Conservation (phyloP, 2,329 filamentous ascomycete genomes). For the Aspergillus luchuensis region DNA sequence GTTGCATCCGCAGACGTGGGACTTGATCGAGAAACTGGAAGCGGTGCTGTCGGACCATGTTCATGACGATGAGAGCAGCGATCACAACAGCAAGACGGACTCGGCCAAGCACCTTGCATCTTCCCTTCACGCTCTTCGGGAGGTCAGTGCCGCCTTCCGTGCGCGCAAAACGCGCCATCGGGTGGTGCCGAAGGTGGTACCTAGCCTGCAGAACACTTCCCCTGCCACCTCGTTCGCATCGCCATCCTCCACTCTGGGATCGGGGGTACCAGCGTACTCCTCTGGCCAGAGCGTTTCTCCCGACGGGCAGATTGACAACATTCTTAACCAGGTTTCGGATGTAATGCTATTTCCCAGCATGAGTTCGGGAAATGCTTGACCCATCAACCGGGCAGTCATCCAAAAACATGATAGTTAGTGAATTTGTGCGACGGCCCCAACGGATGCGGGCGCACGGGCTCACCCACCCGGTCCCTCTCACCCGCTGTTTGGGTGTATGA, state of each 20-base stretch:
- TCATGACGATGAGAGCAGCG: constrained; percentile 26
- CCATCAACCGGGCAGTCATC: background rate
- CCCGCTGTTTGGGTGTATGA: background rate
- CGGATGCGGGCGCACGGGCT: background rate
- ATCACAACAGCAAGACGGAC: constrained; percentile 34
- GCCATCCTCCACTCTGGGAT: constrained; percentile 9
- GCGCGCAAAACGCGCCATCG: constrained; percentile 17
- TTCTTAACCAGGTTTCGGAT: constrained; percentile 37
- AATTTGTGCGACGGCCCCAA: background rate
- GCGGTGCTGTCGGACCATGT: constrained; percentile 36
- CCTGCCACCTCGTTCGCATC: constrained; percentile 14
- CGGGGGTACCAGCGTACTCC: constrained; percentile 11
- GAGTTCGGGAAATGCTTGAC: constrained; percentile 21
- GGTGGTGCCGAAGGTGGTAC: constrained; percentile 8
- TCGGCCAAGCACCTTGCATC: constrained; percentile 38
- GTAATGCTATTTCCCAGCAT: constrained; percentile 41
- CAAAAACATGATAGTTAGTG: background rate
- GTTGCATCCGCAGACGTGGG: constrained; percentile 26
- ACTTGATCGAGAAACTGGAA: constrained; percentile 34
- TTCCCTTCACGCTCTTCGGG: constrained; percentile 35
- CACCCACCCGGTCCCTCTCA: background rate
- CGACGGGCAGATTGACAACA: constrained; percentile 34
- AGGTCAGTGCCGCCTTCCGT: constrained; percentile 34
- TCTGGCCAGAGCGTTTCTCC: constrained; percentile 12
- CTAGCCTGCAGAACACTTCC: constrained; percentile 10